These are phyloP conservation scores for Pseudomonodictys pantanalensis DNA, from an alignment of 495 filamentous ascomycete species.

Conservation along the genomic window DNA sequence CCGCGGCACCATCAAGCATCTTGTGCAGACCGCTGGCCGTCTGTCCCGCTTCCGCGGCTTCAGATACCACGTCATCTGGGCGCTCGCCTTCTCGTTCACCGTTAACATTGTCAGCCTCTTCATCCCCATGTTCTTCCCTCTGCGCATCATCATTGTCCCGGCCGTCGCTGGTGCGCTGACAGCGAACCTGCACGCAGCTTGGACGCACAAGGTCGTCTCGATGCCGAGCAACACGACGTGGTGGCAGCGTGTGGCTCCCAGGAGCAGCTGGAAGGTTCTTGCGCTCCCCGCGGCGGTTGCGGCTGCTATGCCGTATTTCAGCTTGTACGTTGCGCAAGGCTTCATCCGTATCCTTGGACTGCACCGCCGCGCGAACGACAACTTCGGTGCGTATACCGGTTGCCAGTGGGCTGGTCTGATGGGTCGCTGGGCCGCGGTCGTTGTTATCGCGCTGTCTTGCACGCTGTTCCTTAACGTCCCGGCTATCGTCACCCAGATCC, in stretches of 20 bases:
- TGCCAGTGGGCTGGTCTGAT: constrained; percentile 24
- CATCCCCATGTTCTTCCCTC: constrained; percentile 40
- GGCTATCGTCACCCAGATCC: constrained; percentile 59
- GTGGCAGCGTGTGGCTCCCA: constrained; percentile 51
- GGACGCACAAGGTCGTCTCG: constrained; percentile 62
- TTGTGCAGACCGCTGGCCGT: constrained; percentile 54
- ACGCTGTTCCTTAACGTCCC: constrained; percentile 58
- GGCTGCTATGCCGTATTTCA: constrained; percentile 42
- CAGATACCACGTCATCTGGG: constrained; percentile 44
- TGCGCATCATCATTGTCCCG: constrained; percentile 39
- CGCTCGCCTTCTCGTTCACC: constrained; percentile 41
- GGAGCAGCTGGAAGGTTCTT: constrained; percentile 48
- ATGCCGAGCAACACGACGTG: constrained; percentile 52
- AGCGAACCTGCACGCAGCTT: constrained; percentile 53
- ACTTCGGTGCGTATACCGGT: constrained; percentile 30
- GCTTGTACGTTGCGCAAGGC: constrained; percentile 30
- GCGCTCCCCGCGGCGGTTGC: constrained; percentile 52
- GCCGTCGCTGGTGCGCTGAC: constrained; percentile 46
- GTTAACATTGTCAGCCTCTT: constrained; percentile 40
- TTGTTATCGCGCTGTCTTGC: constrained; percentile 39
- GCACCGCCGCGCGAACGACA: constrained; percentile 13
- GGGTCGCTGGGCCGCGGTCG: constrained; percentile 33
- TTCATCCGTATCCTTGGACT: constrained; percentile 31
- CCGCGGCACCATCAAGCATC: constrained; percentile 55
- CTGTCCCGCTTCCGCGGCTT: constrained; percentile 60